Percentiles rank a stretch among this genome's conserved stretches.
phyloP scores from a whole-genome alignment of 225 moss, liverwort and hornwort genomes.

The Polytrichum formosum region DNA sequence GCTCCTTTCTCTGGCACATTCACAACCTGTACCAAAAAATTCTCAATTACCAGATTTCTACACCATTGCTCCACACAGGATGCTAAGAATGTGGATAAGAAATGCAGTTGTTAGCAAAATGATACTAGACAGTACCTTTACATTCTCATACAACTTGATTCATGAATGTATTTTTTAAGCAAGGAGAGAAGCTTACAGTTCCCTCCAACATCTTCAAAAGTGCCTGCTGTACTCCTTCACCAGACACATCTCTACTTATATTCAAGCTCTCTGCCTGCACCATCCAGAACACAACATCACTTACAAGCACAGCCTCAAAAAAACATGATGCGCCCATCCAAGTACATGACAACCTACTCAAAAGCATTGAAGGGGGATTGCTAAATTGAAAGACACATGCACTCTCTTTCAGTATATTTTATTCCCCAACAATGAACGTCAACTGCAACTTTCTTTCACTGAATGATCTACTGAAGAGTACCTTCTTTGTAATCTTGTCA shows the following conservation, averaged over 20 bases:
- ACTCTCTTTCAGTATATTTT: too few relatives aligned
- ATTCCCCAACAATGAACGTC: too few relatives aligned
- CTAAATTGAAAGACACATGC: too few relatives aligned
- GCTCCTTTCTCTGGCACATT: conserved; percentile 98
- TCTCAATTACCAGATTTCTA: conserved; percentile 14
- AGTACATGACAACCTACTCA: too few relatives aligned
- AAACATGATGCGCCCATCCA: too few relatives aligned
- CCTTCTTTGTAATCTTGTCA: conserved; percentile 99
- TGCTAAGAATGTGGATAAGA: too few relatives aligned
- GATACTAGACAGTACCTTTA: too few relatives aligned
- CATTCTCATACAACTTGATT: neutral
- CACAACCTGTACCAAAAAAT: conserved; percentile 59
- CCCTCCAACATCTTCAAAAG: conserved; percentile 96
- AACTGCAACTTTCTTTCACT: too few relatives aligned
- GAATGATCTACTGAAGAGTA: conserved; percentile 7
- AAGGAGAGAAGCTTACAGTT: conserved; percentile 57
- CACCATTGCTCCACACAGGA: too few relatives aligned
- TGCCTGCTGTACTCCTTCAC: conserved; percentile 99
- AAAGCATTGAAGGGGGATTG: too few relatives aligned
- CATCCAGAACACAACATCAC: conserved; percentile 12
- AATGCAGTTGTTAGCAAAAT: too few relatives aligned
- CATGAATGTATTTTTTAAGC: neutral
- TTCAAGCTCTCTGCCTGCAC: conserved; percentile 93
- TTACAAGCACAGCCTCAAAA: neutral
- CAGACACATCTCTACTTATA: conserved; percentile 94